Evolutionary conservation across 345 rosid genomes (phyloP).

Genomic region (Geranium rotundifolium): DNA sequence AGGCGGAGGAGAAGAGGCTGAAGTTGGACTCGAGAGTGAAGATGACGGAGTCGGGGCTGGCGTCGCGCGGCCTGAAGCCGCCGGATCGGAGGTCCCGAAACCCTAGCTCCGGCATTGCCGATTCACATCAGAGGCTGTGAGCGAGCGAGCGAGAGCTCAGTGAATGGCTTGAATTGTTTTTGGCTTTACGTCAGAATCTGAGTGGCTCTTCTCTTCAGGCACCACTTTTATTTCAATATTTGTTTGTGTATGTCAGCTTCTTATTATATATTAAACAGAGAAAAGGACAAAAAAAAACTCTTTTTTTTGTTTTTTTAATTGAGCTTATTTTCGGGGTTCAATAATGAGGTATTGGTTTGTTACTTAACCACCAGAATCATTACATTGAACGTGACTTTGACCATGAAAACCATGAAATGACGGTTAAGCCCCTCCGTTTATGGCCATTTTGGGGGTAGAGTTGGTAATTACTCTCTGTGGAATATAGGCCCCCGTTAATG

Average conservation of each 20-base stretch:
- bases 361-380: too few species aligned
- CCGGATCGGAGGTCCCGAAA: constrained; percentile 18
- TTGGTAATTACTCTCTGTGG: neutral
- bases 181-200: neutral
- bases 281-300: neutral
- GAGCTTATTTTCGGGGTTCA: neutral
- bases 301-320: too few species aligned
- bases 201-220: neutral
- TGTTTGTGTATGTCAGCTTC: neutral
- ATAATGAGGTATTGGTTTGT: neutral
- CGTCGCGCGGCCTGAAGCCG: constrained; percentile 41
- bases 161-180: neutral
- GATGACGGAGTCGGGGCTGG: constrained; percentile 78
- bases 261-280: too few species aligned
- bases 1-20: constrained; percentile 80
- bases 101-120: constrained; percentile 36
- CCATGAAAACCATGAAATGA: neutral
- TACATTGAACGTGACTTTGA: neutral
- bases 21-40: constrained; percentile 74
- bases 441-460: neutral
- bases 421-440: neutral
- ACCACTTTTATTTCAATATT: neutral
- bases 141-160: too few species aligned
- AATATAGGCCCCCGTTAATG: too few species aligned
- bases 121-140: constrained; percentile 6